These are phyloP conservation scores for Lentinus brumalis DNA, from an alignment of 768 basidiomycete genomes.

Conservation along the genomic window DNA sequence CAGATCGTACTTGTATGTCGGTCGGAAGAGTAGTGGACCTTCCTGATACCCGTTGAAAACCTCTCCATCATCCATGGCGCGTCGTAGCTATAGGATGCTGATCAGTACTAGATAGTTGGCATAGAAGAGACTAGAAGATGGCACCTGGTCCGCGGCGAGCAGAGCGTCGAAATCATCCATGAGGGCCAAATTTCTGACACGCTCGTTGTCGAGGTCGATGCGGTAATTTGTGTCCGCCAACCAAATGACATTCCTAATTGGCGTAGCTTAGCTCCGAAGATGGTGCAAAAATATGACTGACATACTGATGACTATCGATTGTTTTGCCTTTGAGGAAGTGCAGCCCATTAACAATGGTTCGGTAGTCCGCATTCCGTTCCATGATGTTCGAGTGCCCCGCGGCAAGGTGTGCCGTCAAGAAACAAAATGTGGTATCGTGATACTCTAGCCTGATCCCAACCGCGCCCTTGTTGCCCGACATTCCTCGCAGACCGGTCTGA, in stretches of 20 bases:
- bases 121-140: constrained; percentile 22
- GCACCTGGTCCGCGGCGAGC: constrained; percentile 83
- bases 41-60: constrained; percentile 87
- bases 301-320: constrained; percentile 89
- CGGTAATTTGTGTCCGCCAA: constrained; percentile 96
- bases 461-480: constrained; percentile 98
- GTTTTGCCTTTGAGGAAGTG: constrained; percentile 90
- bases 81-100: constrained; percentile 56
- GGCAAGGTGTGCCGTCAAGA: constrained; percentile 93
- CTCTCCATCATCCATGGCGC: constrained; percentile 67
- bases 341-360: constrained; percentile 80
- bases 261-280: not conserved
- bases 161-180: constrained; percentile 72
- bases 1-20: constrained; percentile 91
- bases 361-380: constrained; percentile 91
- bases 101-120: not conserved
- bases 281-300: constrained; percentile 4
- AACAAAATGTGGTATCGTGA: constrained; percentile 90
- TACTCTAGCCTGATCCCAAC: constrained; percentile 93
- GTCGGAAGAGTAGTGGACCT: constrained; percentile 87
- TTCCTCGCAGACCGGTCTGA: constrained; percentile 86
- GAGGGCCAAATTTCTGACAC: constrained; percentile 67
- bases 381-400: constrained; percentile 91
- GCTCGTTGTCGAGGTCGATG: constrained; percentile 82
- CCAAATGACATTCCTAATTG: constrained; percentile 84